Evolutionary conservation across 805 yeast genomes (phyloP), one percentile per base, ranked within the genome.

Genomic region (Nakazawaea siamensis): DNA sequence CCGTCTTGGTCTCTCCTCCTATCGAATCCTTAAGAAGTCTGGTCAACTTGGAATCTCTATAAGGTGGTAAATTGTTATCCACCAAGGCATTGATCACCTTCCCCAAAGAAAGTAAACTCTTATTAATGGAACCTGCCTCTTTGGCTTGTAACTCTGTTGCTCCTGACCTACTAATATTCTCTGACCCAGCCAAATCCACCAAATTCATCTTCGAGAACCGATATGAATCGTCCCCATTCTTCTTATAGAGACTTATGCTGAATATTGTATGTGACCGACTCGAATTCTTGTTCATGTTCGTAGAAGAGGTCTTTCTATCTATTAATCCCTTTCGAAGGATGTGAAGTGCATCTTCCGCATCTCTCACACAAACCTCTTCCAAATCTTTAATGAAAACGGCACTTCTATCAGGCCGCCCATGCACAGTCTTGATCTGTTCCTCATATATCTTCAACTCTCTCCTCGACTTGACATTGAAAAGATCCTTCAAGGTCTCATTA

Each of bases 101-200:
- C 1, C 97, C 97, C 28, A 90, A 64, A 0, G 96, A 80, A 24
- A 90, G 60, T 34, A 90, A 62, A 54, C 94, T 80, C 55, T 86
- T 95, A 55, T 90, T 90, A 33, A 88, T 88, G 14, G 85, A 75
- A 0, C 96, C 97, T 0, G 97, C 95, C 51, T 90, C 98, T 45
- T 86, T 77, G 0, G 95, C 96, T 29, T 95, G 67, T 51, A 76
- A 80, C 45, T 82, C 77, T 17, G 74, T 66, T 0, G 97, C 95
- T 3, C 98, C 98, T 0, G 95, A 83, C 47, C 86, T 65, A 43
- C 66, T 72, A 35, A 90, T 80, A 52, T 88, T 88, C 54, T 90
- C 98, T 4, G 95, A 83, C 1, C 98, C 97, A 0, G 97, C 98
- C 43, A 90, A 65, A 60, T 90, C 97, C 5, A 90, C 97, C 16